phyloP scores from a whole-genome alignment of 2,329 filamentous ascomycete species.

The Ascochyta lentis region DNA sequence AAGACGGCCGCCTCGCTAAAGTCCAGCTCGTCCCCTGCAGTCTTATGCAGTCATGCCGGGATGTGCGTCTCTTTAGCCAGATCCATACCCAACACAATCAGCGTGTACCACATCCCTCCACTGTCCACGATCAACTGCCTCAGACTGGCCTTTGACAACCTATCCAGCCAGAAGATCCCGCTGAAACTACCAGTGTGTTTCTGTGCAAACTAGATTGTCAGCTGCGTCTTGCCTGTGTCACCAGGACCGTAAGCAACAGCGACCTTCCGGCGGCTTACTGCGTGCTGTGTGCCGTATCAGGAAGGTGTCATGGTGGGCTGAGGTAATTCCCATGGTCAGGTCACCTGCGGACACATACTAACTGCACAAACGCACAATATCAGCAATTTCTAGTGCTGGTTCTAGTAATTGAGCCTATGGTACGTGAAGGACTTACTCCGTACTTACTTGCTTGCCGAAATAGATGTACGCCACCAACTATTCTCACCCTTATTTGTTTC shows the following conservation, averaged over 20 bases:
- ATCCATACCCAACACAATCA: too few relatives aligned
- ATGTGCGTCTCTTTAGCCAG: not conserved
- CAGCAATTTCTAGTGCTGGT: too few relatives aligned
- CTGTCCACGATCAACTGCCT: constrained; percentile 8
- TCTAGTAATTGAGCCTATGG: too few relatives aligned
- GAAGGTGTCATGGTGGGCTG: too few relatives aligned
- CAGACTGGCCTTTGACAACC: constrained; percentile 12
- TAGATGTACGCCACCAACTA: too few relatives aligned
- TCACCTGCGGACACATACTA: too few relatives aligned
- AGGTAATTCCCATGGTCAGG: too few relatives aligned
- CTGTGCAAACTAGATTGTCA: not conserved
- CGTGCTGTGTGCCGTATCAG: too few relatives aligned
- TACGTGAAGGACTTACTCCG: too few relatives aligned
- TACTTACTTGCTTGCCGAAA: too few relatives aligned
- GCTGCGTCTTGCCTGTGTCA: constrained; percentile 24
- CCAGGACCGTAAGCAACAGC: constrained; percentile 15
- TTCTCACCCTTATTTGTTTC: too few relatives aligned
- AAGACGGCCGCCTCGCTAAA: not conserved
- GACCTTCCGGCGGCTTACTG: not conserved
- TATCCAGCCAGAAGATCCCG: constrained; percentile 1
- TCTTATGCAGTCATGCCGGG: not conserved
- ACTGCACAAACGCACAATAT: too few relatives aligned
- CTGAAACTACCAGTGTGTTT: not conserved
- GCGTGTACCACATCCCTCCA: not conserved
- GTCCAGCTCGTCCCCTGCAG: not conserved